Conservation (phyloP, 805 yeast genomes). For the Saccharomyces mikatae region DNA sequence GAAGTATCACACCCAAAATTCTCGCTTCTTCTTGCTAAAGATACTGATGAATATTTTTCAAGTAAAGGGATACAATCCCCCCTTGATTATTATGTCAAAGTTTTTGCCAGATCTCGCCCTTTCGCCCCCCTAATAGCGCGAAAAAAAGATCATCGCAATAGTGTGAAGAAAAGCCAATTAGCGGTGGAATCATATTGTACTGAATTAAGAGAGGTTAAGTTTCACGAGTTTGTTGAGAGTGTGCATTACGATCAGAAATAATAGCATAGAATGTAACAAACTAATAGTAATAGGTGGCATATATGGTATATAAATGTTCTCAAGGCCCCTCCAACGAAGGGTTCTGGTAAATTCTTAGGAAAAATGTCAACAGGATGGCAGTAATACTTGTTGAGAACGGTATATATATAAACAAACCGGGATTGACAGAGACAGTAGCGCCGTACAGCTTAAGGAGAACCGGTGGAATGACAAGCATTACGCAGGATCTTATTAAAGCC, state of each 20-base stretch:
- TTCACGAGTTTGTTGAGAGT: background rate
- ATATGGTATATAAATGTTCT: background rate
- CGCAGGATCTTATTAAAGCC: slow-evolving; percentile 47
- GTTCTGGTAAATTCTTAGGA: slow-evolving; percentile 9
- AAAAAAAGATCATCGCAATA: background rate
- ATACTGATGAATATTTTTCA: background rate
- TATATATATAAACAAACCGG: slow-evolving; percentile 32
- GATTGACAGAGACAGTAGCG: slow-evolving; percentile 32
- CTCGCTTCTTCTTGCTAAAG: background rate
- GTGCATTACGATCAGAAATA: background rate
- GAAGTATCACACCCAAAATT: background rate
- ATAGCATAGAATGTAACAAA: background rate
- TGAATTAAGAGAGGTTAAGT: background rate
- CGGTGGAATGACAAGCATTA: slow-evolving; percentile 44
- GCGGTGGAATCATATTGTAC: background rate
- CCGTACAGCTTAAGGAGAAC: slow-evolving; percentile 42
- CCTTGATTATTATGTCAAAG: background rate
- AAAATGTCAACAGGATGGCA: slow-evolving; percentile 12
- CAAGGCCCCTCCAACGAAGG: background rate
- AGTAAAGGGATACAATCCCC: background rate
- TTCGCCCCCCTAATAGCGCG: background rate
- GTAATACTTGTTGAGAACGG: slow-evolving; percentile 15
- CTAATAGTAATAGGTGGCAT: background rate
- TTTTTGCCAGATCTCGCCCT: background rate
- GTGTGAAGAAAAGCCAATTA: background rate